A percentile compares a stretch with the other conserved stretches of the same genome.
These are phyloP conservation scores for Fusarium torreyae DNA, from an alignment of 2,329 filamentous ascomycete species.

Conservation along the genomic window DNA sequence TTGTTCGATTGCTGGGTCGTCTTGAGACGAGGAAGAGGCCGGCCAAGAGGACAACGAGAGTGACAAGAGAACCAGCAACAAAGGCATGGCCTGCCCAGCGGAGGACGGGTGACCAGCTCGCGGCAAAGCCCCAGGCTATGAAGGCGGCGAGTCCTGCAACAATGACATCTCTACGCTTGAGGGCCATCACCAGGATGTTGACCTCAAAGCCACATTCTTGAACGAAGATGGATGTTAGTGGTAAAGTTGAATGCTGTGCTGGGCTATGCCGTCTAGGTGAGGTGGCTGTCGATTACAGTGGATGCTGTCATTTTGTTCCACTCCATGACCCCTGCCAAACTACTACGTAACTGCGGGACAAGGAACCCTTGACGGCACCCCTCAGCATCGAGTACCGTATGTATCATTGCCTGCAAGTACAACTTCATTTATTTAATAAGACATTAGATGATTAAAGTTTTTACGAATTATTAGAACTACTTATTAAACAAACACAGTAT, in stretches of 20 bases:
- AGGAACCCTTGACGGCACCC: constrained; percentile 37
- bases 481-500: not conserved
- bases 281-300: constrained; percentile 47
- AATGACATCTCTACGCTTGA: constrained; percentile 80
- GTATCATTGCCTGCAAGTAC: constrained; percentile 29
- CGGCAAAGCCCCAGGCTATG: constrained; percentile 88
- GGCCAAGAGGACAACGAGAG: constrained; percentile 69
- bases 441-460: not conserved
- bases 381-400: not conserved
- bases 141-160: constrained; percentile 79
- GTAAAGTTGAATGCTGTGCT: constrained; percentile 40
- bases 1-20: constrained; percentile 59
- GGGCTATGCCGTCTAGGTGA: constrained; percentile 22
- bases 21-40: constrained; percentile 70
- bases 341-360: constrained; percentile 19
- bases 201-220: constrained; percentile 54
- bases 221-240: constrained; percentile 41
- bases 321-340: constrained; percentile 39
- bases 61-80: constrained; percentile 74
- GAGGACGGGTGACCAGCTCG: constrained; percentile 85
- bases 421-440: constrained; percentile 3
- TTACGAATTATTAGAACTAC: too few relatives aligned
- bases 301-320: constrained; percentile 45
- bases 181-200: constrained; percentile 70
- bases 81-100: constrained; percentile 92